Percentiles rank a stretch among this genome's conserved stretches.
phyloP scores from a whole-genome alignment of 306 rosid species.

The Glycine latifolia region DNA sequence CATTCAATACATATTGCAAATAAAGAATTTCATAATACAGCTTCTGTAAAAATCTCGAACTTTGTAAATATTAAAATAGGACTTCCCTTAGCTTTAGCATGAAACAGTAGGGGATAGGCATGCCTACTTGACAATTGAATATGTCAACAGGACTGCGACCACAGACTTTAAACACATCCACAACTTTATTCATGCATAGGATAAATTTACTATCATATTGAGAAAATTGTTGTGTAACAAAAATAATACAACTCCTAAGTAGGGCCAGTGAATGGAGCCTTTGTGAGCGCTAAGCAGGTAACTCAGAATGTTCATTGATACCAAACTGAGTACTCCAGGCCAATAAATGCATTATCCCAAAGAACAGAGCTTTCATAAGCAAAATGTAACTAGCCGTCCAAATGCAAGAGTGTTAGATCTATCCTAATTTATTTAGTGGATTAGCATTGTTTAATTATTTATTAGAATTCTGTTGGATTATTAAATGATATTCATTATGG shows the following conservation, averaged over 20 bases:
- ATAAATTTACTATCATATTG: not conserved
- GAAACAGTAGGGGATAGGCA: slow-evolving; percentile 2
- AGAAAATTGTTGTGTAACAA: not conserved
- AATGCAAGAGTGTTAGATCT: not conserved
- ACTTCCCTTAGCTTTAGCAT: not conserved
- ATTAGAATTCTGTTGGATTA: not conserved
- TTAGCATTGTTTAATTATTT: not conserved
- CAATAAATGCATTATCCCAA: not conserved
- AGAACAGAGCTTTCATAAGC: not conserved
- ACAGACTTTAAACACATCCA: not conserved
- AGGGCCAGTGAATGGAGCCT: not conserved
- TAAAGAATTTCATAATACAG: not conserved
- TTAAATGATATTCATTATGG: not conserved
- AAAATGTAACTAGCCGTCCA: not conserved
- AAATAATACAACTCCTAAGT: not conserved
- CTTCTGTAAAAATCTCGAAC: slow-evolving; percentile 9
- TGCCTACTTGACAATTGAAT: slow-evolving; percentile 13
- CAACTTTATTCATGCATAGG: slow-evolving; percentile 24
- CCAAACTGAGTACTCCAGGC: slow-evolving; percentile 7
- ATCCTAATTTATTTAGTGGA: not conserved
- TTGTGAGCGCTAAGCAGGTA: not conserved
- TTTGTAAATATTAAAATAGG: not conserved
- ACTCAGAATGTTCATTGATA: not conserved
- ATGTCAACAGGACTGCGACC: not conserved
- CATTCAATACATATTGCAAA: slow-evolving; percentile 9